Conservation (phyloP, 306 rosid species). For the Cyamopsis tetragonoloba region DNA sequence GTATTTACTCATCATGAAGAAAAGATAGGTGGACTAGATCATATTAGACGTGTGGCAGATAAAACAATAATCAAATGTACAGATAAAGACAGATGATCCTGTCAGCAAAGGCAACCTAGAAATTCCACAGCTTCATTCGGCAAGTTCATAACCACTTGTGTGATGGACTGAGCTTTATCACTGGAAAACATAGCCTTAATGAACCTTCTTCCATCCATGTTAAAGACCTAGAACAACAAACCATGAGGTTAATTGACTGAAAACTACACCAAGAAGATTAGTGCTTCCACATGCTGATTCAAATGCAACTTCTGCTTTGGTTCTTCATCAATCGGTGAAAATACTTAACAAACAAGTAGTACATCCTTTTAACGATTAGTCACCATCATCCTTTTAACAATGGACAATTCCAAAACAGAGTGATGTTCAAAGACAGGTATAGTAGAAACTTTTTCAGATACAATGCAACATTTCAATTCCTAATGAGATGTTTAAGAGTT, state of each 20-base stretch:
- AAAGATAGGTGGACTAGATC: conserved; percentile 18
- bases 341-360: not conserved
- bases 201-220: conserved; percentile 98
- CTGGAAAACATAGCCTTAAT: conserved; percentile 69
- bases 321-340: conserved; percentile 13
- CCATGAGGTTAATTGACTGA: conserved; percentile 11
- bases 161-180: conserved; percentile 68
- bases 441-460: not conserved
- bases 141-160: conserved; percentile 96
- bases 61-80: not conserved
- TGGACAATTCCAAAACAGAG: not conserved
- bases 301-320: conserved; percentile 27
- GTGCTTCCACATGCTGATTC: conserved; percentile 7
- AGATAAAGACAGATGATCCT: conserved; percentile 7
- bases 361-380: conserved; percentile 9
- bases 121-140: conserved; percentile 85
- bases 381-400: not conserved
- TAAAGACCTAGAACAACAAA: conserved; percentile 61
- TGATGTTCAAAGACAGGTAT: not conserved
- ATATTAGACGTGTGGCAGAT: not conserved
- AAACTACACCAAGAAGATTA: conserved; percentile 12
- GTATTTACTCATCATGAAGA: not conserved
- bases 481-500: not conserved
- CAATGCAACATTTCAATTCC: conserved; percentile 12
- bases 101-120: conserved; percentile 54